Percentiles rank a stretch among this genome's conserved stretches.
Evolutionary conservation across 441 rosid genomes (phyloP).

Genomic region (Populus hybrid): DNA sequence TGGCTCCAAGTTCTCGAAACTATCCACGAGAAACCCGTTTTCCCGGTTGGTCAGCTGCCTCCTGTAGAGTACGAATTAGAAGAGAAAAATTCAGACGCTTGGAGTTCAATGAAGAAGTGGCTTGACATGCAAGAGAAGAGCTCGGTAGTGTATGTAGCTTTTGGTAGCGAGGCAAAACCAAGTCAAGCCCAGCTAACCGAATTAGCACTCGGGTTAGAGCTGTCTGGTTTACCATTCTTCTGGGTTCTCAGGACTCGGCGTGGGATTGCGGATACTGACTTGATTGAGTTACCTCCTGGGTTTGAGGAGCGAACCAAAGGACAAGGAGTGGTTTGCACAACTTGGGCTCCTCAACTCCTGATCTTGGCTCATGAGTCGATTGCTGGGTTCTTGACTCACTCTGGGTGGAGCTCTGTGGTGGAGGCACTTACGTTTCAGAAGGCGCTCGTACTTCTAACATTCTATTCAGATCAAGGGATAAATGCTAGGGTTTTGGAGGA

Average conservation of each 20-base stretch:
- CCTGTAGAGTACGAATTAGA: conserved; percentile 19
- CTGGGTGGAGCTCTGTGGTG: conserved; percentile 54
- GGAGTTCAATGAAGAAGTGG: conserved; percentile 41
- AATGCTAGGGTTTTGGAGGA: conserved; percentile 42
- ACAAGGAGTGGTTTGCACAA: conserved; percentile 14
- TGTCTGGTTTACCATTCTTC: conserved; percentile 41
- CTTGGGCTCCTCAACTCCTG: conserved; percentile 52
- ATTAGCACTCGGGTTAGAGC: conserved; percentile 49
- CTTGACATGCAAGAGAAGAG: conserved; percentile 32
- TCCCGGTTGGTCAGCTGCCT: conserved; percentile 49
- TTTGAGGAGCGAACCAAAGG: conserved; percentile 19
- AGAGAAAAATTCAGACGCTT: conserved; percentile 3
- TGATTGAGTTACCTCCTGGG: neutral
- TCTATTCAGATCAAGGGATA: conserved; percentile 45
- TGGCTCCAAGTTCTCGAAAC: conserved; percentile 36
- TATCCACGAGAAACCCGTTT: conserved; percentile 36
- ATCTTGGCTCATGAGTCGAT: conserved; percentile 47
- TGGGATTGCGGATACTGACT: conserved; percentile 9
- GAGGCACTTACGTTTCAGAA: conserved; percentile 29
- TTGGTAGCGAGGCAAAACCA: conserved; percentile 46
- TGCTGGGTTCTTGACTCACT: conserved; percentile 56
- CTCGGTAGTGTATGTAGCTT: conserved; percentile 44
- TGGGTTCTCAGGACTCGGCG: conserved; percentile 40
- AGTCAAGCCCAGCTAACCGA: conserved; percentile 30
- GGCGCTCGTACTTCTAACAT: conserved; percentile 40